Conservation (phyloP, 192 early-diverging fungal genomes). For the Mortierella alpina region DNA sequence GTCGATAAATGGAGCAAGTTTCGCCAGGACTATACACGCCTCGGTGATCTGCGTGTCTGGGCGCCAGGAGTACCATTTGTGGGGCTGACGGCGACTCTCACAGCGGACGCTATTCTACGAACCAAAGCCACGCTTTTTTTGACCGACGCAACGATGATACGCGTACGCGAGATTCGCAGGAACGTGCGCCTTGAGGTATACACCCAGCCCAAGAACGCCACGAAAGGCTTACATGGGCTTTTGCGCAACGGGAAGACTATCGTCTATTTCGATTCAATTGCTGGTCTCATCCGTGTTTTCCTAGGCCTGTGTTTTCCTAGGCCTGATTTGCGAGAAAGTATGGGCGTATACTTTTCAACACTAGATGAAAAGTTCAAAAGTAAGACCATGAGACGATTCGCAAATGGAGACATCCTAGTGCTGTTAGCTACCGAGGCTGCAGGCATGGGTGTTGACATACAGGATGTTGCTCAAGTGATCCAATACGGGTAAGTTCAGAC, state of each 20-base stretch:
- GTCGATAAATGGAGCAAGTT: too few species aligned
- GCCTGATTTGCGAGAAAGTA: neutral
- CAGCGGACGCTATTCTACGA: neutral
- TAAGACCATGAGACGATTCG: neutral
- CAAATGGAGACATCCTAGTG: neutral
- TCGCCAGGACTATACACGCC: too few species aligned
- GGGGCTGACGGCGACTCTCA: slow-evolving; percentile 17
- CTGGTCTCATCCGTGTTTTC: neutral
- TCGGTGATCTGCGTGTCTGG: too few species aligned
- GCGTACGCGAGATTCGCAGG: slow-evolving; percentile 1
- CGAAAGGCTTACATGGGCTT: slow-evolving; percentile 3
- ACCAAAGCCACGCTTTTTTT: slow-evolving; percentile 3
- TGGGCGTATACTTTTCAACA: slow-evolving; percentile 9
- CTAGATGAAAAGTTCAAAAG: neutral
- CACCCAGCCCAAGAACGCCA: slow-evolving; percentile 16
- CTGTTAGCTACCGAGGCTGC: slow-evolving; percentile 18
- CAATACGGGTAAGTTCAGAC: slow-evolving; percentile 23
- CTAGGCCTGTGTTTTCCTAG: neutral
- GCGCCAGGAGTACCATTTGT: slow-evolving; percentile 15
- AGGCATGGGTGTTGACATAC: slow-evolving; percentile 13
- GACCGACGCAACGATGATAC: neutral
- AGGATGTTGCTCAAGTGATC: too few species aligned
- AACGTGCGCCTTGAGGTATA: slow-evolving; percentile 16
- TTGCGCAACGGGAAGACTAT: slow-evolving; percentile 16
- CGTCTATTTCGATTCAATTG: slow-evolving; percentile 16